Conservation (phyloP, 2,329 filamentous ascomycete genomes). For the Lecanicillium sp. region DNA sequence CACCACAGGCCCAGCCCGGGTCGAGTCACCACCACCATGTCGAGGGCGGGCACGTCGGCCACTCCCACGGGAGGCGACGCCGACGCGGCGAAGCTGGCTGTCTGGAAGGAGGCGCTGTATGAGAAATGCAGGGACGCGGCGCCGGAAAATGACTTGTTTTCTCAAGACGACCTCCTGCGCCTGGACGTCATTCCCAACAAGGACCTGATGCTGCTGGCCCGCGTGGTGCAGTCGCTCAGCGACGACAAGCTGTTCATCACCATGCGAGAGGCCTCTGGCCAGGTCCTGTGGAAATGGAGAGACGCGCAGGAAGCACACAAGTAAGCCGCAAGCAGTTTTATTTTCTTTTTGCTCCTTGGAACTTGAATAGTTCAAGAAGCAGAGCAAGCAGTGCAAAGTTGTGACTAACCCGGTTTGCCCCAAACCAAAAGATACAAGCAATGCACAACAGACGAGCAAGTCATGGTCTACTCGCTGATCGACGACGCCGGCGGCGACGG, state of each 20-base stretch:
- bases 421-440: conserved; percentile 47
- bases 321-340: conserved; percentile 30
- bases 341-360: too few relatives aligned
- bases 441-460: conserved; percentile 63
- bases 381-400: neutral
- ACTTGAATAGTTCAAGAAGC: too few relatives aligned
- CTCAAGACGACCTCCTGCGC: conserved; percentile 49
- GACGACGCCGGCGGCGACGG: conserved; percentile 79
- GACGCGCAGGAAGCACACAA: conserved; percentile 54
- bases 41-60: conserved; percentile 13
- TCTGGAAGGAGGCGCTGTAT: conserved; percentile 51
- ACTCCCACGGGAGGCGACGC: conserved; percentile 20
- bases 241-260: conserved; percentile 52
- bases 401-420: conserved; percentile 3
- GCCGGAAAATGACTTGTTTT: conserved; percentile 42
- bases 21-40: conserved; percentile 5
- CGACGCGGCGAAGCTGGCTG: conserved; percentile 34
- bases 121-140: conserved; percentile 44
- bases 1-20: too few relatives aligned
- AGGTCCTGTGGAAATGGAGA: conserved; percentile 48
- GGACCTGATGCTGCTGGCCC: conserved; percentile 46
- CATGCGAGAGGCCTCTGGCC: conserved; percentile 31
- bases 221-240: conserved; percentile 49
- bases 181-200: conserved; percentile 50
- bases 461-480: conserved; percentile 81